Evolutionary conservation across 352 stramenopile species (phyloP), one percentile per base, ranked within the genome.

Genomic region (Pythium oligandrum): DNA sequence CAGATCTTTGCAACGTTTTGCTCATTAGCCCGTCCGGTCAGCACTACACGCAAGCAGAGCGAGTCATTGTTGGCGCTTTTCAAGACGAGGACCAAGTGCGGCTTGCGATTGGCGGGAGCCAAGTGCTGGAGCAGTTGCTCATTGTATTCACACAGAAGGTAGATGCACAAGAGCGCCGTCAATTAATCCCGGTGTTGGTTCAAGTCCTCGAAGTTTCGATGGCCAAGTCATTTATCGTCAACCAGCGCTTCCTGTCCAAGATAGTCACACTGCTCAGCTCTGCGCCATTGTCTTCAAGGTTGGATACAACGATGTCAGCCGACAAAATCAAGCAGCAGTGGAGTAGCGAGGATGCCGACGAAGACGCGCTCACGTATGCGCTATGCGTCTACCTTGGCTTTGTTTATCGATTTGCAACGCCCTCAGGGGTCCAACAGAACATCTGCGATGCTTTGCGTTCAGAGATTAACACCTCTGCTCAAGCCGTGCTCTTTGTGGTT

Each of bases 121-220:
- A 87, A 34, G 84, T 87, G 44, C 66, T 89, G 0, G 75, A 89
- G 53, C 78, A 83, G 42, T 51, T 87, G 3, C 56, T 89, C 30
- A 87, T 89, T 33, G 68, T 87, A 1, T 83, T 87, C 38, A 75
- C 67, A 7, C 72, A 89, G 40, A 63, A 73, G 31, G 57, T 61
- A 2, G 70, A 64, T 26, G 44, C 61, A 3, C 51, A 51, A 36
- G 39, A 59, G n/a, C 50, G 7, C 53, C 64, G 43, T 4, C 49
- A 63, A 1, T 44, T 88, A 3, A 58, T 70, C 4, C 51, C 73
- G 10, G 73, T 73, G 4, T 58, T 88, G 5, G 79, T 67, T 0
- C 63, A 85, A 33, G 75, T 83, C 12, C 42, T 88, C 3, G 76
- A 77, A 44, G 68, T 84, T 6, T 84, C 75, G 2, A 73, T 79